These are phyloP conservation scores for Klebsormidium nitens DNA, from an alignment of 139 green algal species.

Conservation along the genomic window DNA sequence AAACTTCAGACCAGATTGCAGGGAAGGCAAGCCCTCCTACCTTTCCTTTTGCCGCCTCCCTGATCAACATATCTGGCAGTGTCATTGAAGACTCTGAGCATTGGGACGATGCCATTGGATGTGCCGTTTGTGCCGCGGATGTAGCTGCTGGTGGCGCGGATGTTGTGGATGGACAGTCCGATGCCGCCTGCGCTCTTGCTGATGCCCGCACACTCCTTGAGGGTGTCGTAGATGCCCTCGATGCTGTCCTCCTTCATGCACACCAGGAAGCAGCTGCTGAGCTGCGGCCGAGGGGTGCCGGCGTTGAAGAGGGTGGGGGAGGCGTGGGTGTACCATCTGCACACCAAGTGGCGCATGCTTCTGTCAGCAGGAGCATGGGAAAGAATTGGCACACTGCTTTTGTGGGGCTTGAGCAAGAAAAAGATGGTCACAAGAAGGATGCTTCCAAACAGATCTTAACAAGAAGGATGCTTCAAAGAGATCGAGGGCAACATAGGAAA, in stretches of 20 bases:
- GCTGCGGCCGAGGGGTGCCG: conserved; percentile 80
- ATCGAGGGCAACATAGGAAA: no score
- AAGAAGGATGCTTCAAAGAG: no score
- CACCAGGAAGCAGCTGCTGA: conserved; percentile 93
- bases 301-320: conserved; percentile 98
- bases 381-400: no score
- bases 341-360: conserved; percentile 95
- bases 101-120: conserved; percentile 96
- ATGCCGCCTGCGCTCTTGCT: conserved; percentile 90
- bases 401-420: no score
- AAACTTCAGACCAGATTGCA: no score
- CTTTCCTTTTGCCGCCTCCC: conserved; percentile 96
- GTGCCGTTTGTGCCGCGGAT: conserved; percentile 98
- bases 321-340: conserved; percentile 95
- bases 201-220: conserved; percentile 99
- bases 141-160: conserved; percentile 84
- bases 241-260: conserved; percentile 92
- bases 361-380: conserved; percentile 77
- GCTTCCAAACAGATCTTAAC: no score
- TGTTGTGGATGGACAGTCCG: conserved; percentile 94
- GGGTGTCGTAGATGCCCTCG: conserved; percentile 98
- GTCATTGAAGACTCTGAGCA: conserved; percentile 99
- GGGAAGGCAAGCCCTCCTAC: neutral
- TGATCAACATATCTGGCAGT: conserved; percentile 90
- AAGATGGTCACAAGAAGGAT: no score